Conservation (phyloP, 2,329 filamentous ascomycete species). For the Colletotrichum sp. region DNA sequence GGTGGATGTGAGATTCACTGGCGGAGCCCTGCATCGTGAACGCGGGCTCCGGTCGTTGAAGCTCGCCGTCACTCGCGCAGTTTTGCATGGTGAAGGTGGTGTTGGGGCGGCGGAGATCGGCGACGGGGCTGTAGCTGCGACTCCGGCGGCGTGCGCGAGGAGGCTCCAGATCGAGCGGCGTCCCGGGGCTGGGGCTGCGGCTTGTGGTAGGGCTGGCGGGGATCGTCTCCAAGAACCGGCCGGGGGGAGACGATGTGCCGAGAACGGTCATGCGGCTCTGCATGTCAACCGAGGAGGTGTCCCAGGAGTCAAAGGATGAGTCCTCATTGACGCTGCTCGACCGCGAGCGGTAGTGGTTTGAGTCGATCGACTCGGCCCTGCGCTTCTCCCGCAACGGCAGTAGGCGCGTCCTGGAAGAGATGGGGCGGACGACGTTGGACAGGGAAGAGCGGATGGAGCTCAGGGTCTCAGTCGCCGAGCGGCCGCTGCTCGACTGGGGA, state of each 20-base stretch:
- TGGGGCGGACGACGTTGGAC: slow-evolving; percentile 56
- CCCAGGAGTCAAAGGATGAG: slow-evolving; percentile 79
- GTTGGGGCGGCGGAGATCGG: slow-evolving; percentile 46
- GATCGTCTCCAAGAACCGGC: slow-evolving; percentile 72
- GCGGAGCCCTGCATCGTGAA: slow-evolving; percentile 38
- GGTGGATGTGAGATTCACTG: slow-evolving; percentile 76
- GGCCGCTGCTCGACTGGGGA: slow-evolving; percentile 49
- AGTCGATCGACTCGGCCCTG: slow-evolving; percentile 55
- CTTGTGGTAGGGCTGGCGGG: slow-evolving; percentile 69
- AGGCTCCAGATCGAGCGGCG: slow-evolving; percentile 60
- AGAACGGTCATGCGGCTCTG: slow-evolving; percentile 65
- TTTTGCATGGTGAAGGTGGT: slow-evolving; percentile 35
- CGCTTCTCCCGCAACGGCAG: slow-evolving; percentile 48
- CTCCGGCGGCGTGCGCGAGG: slow-evolving; percentile 50
- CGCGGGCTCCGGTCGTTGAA: slow-evolving; percentile 19
- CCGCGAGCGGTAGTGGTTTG: slow-evolving; percentile 37
- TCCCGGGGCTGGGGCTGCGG: slow-evolving; percentile 68
- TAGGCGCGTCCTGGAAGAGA: slow-evolving; percentile 61
- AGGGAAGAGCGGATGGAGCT: slow-evolving; percentile 54
- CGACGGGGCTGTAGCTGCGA: slow-evolving; percentile 55
- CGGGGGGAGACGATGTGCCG: slow-evolving; percentile 51
- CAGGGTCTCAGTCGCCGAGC: slow-evolving; percentile 50
- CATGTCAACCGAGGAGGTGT: slow-evolving; percentile 71
- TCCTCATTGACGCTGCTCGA: slow-evolving; percentile 44
- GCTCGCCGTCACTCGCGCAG: slow-evolving; percentile 61